Evolutionary conservation across 306 rosid species (phyloP).

Genomic region (Ammopiptanthus mongolicus): DNA sequence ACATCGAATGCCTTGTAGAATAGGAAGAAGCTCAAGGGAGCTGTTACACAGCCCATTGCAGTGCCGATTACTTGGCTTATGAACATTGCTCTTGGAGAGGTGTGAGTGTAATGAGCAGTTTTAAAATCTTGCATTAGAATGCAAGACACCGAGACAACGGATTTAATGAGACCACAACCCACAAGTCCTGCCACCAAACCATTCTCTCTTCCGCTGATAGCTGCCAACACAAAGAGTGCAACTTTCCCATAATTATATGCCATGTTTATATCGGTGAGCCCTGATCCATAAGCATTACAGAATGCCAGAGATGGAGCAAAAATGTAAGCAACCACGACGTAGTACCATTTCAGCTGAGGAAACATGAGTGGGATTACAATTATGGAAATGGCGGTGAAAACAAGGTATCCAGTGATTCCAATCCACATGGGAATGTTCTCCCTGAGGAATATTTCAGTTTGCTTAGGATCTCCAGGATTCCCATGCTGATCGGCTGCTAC

Average conservation of each 20-base stretch:
- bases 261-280: slow-evolving; percentile 95
- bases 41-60: slow-evolving; percentile 59
- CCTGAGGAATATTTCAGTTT: slow-evolving; percentile 50
- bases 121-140: slow-evolving; percentile 90
- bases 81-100: slow-evolving; percentile 95
- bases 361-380: slow-evolving; percentile 48
- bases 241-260: slow-evolving; percentile 92
- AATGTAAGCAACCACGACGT: slow-evolving; percentile 31
- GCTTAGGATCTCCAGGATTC: slow-evolving; percentile 23
- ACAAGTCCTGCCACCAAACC: slow-evolving; percentile 53
- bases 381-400: slow-evolving; percentile 31
- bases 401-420: slow-evolving; percentile 21
- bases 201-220: slow-evolving; percentile 38
- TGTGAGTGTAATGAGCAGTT: slow-evolving; percentile 73
- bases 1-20: slow-evolving; percentile 50
- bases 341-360: slow-evolving; percentile 40
- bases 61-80: slow-evolving; percentile 71
- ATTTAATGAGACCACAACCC: slow-evolving; percentile 75
- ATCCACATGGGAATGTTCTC: slow-evolving; percentile 72
- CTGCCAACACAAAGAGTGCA: slow-evolving; percentile 72
- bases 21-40: slow-evolving; percentile 82
- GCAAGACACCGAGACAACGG: slow-evolving; percentile 70
- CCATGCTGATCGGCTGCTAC: slow-evolving; percentile 30
- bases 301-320: slow-evolving; percentile 90
- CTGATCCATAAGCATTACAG: slow-evolving; percentile 92